Base-by-base conservation (phyloP, 306 rosid species). In the Datisca glomerata region DNA sequence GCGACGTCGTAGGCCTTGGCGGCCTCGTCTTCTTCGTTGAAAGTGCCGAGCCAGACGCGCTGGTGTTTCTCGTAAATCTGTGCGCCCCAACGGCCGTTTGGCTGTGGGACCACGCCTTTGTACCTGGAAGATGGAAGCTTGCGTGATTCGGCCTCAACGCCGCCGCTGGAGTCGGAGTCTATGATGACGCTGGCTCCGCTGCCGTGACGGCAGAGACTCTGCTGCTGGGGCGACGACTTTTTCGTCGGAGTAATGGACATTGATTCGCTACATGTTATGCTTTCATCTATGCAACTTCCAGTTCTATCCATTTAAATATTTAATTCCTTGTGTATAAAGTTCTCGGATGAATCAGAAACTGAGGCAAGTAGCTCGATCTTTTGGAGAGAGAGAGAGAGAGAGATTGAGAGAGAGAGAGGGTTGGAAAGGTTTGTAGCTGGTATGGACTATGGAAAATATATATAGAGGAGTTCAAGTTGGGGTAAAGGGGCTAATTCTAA, bases 261-360 rank as follows among this genome's bases (percentile, higher is more conserved):
- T 16, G 96, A 72, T 14, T 89, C 97, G 8, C 78, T 85, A 15
- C n/a, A n/a, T n/a, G 79, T 66, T 21, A 81, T 75, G 61, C 96
- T 84, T 43, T 80, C 96, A 0, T 80, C 98, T 33, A 52, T 70
- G 60, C 70, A 65, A 53, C 89, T 83, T 41, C 65, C 70, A 21
- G n/a, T n/a, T n/a, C n/a, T n/a, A n/a, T n/a, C n/a, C n/a, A n/a
- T n/a, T n/a, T n/a, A n/a, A n/a, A n/a, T n/a, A n/a, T 89, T 95
- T 95, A 89, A 79, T 58, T 48, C 18, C 16, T 2, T 2, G 41
- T 36, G 7, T 36, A 15, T 2, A 17, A 12, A 12, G 2, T 10
- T 10, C 13, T 6, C 5, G 3, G 13, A 36, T 15, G 18, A 8
- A 25, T 8, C 8, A 25, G 6, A 25, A 25, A 25, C 4, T 4